A percentile compares a stretch with the other conserved stretches of the same genome.
These are phyloP conservation scores for Phialophora expanda DNA, from an alignment of 2,329 filamentous ascomycete genomes.

Conservation along the genomic window DNA sequence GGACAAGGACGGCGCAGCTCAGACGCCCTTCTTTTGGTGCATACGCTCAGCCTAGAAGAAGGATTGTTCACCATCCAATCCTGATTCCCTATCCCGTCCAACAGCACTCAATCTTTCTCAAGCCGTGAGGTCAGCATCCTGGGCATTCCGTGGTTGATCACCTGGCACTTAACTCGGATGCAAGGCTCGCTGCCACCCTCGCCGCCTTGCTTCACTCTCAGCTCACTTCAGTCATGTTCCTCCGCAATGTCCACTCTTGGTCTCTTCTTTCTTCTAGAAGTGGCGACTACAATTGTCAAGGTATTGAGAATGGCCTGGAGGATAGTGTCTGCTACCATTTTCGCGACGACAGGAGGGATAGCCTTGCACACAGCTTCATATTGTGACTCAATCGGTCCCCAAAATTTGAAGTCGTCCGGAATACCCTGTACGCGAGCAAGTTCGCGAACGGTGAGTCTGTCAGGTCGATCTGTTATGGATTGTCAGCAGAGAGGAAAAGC, in stretches of 20 bases:
- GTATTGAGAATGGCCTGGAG: slow-evolving; percentile 4
- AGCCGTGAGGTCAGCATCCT: not conserved
- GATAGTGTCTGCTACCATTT: slow-evolving; percentile 20
- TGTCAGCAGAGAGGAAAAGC: not conserved
- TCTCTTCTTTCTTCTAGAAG: not conserved
- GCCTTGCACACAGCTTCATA: slow-evolving; percentile 28
- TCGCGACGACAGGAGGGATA: slow-evolving; percentile 28
- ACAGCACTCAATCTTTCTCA: not conserved
- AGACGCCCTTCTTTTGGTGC: too few relatives aligned
- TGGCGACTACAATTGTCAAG: not conserved
- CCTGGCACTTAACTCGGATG: too few relatives aligned
- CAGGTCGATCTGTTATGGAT: slow-evolving; percentile 15
- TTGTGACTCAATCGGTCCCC: slow-evolving; percentile 17
- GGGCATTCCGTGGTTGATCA: too few relatives aligned
- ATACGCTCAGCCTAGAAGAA: too few relatives aligned
- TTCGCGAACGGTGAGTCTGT: slow-evolving; percentile 33
- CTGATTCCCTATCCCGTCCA: too few relatives aligned
- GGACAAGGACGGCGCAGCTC: too few relatives aligned
- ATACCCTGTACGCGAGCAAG: slow-evolving; percentile 35
- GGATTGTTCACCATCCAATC: too few relatives aligned
- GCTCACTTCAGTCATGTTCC: not conserved
- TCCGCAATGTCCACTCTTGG: not conserved
- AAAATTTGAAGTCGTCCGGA: slow-evolving; percentile 34
- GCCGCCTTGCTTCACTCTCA: not conserved
- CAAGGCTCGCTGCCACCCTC: too few relatives aligned